These are phyloP conservation scores for Phytophthora ohioensis DNA, from an alignment of 352 stramenopile species.

Conservation along the genomic window DNA sequence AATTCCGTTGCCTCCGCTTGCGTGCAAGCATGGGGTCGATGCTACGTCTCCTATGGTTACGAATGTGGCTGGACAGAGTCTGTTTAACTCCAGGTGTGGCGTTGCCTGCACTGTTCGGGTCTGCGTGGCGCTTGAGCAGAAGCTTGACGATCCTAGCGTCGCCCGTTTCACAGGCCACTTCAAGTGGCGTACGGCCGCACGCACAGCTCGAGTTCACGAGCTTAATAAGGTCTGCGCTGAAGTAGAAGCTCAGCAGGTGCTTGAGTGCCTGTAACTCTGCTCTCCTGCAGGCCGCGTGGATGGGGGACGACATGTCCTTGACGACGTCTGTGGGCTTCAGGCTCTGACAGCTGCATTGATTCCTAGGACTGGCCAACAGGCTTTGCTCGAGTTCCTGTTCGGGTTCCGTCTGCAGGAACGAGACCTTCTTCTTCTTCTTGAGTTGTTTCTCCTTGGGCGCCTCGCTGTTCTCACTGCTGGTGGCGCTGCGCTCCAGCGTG, in stretches of 20 bases:
- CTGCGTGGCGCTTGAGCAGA: conserved; percentile 65
- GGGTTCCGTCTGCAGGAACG: conserved; percentile 52
- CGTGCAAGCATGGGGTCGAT: conserved; percentile 23
- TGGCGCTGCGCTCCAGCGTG: conserved; percentile 21
- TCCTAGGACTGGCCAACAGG: conserved; percentile 5
- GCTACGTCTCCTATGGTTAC: conserved; percentile 41
- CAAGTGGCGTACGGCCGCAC: conserved; percentile 75
- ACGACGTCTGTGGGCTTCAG: conserved; percentile 17
- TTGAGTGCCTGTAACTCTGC: conserved; percentile 73
- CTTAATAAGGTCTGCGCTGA: conserved; percentile 59
- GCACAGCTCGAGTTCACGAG: conserved; percentile 74
- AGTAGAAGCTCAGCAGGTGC: conserved; percentile 77
- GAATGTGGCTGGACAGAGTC: conserved; percentile 40
- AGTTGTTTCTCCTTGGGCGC: conserved; percentile 40
- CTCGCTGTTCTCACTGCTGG: conserved; percentile 34
- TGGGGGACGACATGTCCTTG: conserved; percentile 57
- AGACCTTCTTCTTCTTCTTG: conserved; percentile 66
- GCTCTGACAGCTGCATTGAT: conserved; percentile 34
- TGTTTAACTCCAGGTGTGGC: conserved; percentile 18
- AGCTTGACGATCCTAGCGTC: conserved; percentile 68
- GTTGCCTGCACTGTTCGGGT: conserved; percentile 52
- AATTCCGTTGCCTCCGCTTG: conserved; percentile 58
- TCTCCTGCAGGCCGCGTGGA: conserved; percentile 71
- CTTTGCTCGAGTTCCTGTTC: conserved; percentile 37
- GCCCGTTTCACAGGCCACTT: conserved; percentile 69